Percentiles rank a stretch among this genome's conserved stretches.
These are phyloP conservation scores for Kandelia obovata DNA, from an alignment of 345 rosid genomes.

Conservation along the genomic window DNA sequence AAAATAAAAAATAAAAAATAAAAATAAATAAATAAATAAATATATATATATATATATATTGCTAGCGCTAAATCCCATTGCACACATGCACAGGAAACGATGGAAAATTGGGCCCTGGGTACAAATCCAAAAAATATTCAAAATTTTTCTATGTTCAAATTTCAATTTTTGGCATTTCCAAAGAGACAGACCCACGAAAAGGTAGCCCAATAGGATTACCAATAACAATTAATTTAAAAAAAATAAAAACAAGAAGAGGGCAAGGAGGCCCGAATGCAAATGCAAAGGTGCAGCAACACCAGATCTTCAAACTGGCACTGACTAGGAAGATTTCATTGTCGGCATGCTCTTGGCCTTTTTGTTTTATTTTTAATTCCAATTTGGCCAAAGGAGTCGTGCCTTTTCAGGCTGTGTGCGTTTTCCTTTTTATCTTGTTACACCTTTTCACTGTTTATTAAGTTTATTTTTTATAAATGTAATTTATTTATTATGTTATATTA, in stretches of 20 bases:
- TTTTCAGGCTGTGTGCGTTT: conserved; percentile 15
- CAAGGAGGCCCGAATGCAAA: not conserved
- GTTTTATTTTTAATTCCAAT: not conserved
- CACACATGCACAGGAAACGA: not conserved
- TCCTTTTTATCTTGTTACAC: not conserved
- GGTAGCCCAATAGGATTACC: not conserved
- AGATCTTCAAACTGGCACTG: conserved; percentile 17
- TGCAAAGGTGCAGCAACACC: not conserved
- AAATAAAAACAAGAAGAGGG: no score
- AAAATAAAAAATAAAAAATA: no score
- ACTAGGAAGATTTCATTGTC: conserved; percentile 24
- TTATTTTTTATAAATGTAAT: no score
- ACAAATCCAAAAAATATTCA: conserved; percentile 1
- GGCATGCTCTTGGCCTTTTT: conserved; percentile 23
- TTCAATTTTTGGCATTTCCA: not conserved
- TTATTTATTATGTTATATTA: no score
- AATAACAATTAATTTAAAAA: no score
- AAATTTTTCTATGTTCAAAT: conserved; percentile 2
- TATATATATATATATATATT: no score
- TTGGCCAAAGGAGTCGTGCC: conserved; percentile 22
- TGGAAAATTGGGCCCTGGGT: not conserved
- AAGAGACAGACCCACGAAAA: not conserved
- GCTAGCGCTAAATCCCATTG: not conserved
- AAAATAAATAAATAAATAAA: no score
- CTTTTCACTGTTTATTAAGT: no score